Evolutionary conservation across 2,329 filamentous ascomycete genomes (phyloP).

Genomic region (Exophiala bonariae): DNA sequence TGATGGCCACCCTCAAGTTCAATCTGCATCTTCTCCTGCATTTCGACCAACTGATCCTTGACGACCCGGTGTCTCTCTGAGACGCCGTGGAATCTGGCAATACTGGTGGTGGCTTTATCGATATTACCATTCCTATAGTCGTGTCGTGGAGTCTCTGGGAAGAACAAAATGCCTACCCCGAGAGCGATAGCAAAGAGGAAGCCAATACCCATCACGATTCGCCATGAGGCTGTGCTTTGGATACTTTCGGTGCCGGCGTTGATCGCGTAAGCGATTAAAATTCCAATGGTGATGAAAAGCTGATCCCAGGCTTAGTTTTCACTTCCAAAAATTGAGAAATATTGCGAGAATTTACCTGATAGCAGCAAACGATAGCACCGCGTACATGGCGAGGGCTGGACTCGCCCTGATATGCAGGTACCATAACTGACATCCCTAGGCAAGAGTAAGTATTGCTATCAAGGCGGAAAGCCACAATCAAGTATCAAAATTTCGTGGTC

Average conservation of each 20-base stretch:
- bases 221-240: slow-evolving; percentile 46
- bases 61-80: slow-evolving; percentile 54
- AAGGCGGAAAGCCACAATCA: no score
- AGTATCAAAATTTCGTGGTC: no score
- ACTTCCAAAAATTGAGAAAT: no score
- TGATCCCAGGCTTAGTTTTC: not conserved
- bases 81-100: slow-evolving; percentile 57
- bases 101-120: slow-evolving; percentile 50
- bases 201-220: slow-evolving; percentile 55
- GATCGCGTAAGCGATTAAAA: slow-evolving; percentile 50
- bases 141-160: slow-evolving; percentile 59
- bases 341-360: slow-evolving; percentile 34
- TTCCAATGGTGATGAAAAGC: slow-evolving; percentile 51
- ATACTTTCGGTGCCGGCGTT: slow-evolving; percentile 47
- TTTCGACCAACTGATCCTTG: slow-evolving; percentile 54
- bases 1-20: slow-evolving; percentile 43
- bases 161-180: slow-evolving; percentile 52
- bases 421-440: slow-evolving; percentile 39
- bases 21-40: slow-evolving; percentile 56
- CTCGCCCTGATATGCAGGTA: slow-evolving; percentile 51
- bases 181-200: slow-evolving; percentile 58
- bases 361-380: slow-evolving; percentile 47
- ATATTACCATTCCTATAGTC: slow-evolving; percentile 55
- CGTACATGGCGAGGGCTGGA: slow-evolving; percentile 48
- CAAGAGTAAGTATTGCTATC: no score